Evolutionary conservation across 1,284 basidiomycete genomes (phyloP).

Genomic region (Puccinia horiana): DNA sequence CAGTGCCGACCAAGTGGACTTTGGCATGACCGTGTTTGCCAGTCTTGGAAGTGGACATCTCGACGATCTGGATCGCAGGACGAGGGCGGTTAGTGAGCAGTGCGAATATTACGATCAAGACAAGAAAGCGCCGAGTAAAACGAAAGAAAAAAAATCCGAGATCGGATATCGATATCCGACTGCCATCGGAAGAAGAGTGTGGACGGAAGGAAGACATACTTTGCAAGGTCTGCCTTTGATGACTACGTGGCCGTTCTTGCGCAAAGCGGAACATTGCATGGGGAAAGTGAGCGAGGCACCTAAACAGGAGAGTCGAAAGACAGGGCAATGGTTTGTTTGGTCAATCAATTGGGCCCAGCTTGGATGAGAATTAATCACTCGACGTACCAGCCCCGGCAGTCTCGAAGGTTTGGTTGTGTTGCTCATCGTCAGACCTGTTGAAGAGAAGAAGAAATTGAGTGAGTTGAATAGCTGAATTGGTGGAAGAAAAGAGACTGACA

Average conservation of each 20-base stretch:
- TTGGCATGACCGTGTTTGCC: conserved; percentile 98
- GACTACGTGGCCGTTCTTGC: conserved; percentile 87
- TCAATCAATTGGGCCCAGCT: neutral
- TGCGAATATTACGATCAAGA: neutral
- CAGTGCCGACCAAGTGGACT: conserved; percentile 94
- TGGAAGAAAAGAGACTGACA: too few species aligned
- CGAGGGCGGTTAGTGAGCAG: neutral
- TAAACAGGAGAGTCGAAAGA: neutral
- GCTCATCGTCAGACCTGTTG: conserved; percentile 70
- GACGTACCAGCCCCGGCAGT: conserved; percentile 59
- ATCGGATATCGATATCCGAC: neutral
- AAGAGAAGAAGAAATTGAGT: neutral
- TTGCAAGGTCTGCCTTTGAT: conserved; percentile 99
- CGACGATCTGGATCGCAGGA: conserved; percentile 66
- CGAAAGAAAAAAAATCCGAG: neutral
- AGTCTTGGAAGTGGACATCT: conserved; percentile 99
- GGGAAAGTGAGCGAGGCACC: conserved; percentile 48
- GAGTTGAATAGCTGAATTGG: too few species aligned
- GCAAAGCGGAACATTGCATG: conserved; percentile 97
- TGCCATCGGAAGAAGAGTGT: neutral
- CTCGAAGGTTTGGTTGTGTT: conserved; percentile 87
- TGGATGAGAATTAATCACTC: neutral
- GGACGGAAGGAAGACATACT: conserved; percentile 53
- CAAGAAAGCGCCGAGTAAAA: neutral
- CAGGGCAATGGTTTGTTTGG: neutral